phyloP scores from a whole-genome alignment of 176 grass and related monocot genomes.

The Eleusine indica region DNA sequence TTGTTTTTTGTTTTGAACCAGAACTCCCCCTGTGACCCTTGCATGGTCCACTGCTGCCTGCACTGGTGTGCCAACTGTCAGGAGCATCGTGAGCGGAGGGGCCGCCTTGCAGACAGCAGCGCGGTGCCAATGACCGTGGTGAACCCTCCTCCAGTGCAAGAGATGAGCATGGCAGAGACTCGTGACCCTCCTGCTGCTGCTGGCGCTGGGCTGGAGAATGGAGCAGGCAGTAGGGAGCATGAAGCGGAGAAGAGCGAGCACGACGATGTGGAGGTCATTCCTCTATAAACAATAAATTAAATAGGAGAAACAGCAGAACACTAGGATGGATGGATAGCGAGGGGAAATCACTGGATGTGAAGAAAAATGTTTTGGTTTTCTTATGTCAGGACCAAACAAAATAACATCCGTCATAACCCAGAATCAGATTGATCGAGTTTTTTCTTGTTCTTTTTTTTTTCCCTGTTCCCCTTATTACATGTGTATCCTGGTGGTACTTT shows the following conservation, averaged over 20 bases:
- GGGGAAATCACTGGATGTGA: background rate
- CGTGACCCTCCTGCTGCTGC: background rate
- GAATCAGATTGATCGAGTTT: background rate
- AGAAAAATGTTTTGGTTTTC: background rate
- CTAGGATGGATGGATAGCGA: constrained; percentile 25
- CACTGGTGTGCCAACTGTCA: constrained; percentile 97
- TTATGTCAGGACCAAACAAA: background rate
- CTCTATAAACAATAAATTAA: constrained; percentile 44
- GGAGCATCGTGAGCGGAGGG: constrained; percentile 90
- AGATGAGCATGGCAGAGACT: constrained; percentile 65
- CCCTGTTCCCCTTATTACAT: background rate
- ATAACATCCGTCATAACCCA: background rate
- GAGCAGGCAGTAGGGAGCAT: constrained; percentile 27
- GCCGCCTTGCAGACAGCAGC: constrained; percentile 66
- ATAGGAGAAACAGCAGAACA: background rate
- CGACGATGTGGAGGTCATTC: constrained; percentile 64
- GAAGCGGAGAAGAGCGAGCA: constrained; percentile 43
- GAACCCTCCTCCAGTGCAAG: constrained; percentile 76
- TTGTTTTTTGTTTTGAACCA: constrained; percentile 35
- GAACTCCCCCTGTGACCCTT: constrained; percentile 90
- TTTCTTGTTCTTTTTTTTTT: background rate
- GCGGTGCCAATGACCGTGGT: constrained; percentile 78
- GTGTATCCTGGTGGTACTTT: background rate
- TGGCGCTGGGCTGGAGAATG: constrained; percentile 22
- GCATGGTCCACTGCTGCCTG: constrained; percentile 89